Evolutionary conservation across 768 basidiomycete species (phyloP), one percentile per base, ranked within the genome.

Genomic region (Termitomyces sp.): DNA sequence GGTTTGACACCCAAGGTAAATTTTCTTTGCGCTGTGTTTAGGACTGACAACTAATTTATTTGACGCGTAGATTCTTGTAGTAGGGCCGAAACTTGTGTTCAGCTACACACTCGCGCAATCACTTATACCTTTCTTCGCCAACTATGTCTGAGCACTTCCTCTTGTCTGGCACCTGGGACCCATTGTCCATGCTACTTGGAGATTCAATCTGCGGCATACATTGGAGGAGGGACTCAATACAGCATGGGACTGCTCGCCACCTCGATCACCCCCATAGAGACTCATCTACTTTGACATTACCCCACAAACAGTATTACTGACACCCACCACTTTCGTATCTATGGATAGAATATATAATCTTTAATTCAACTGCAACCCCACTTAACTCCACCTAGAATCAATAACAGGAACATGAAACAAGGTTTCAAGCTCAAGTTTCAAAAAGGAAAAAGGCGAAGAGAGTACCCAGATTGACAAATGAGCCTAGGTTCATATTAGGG

Each of bases 51-150:
- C 11, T 27, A 23, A 34, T 14, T 49, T 12, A 6, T 21, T 16
- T 10, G 10, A 9, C 28, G 61, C 45, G 14, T 63, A 95, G 92
- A 90, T 96, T 64, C 79, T 98, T 45, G 94, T 98, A 59, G 94
- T 98, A 37, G 95, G 94, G 51, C 96, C 96, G 40, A 98, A 98
- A 76, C 85, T 98, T 35, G 93, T 98, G 64, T 98, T 98, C 82
- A 94, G 91, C 65, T 98, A 96, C 77, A 98, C 96, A 48, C 82
- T 98, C 3, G 96, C 96, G 11, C 96, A 98, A 73, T 90, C 89
- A 17, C 78, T 98, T 71, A 98, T 98, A 76, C 95, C 95, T 45
- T 75, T 88, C 64, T 97, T 95, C 73, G 82, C 86, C 42, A 84
- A 91, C 70, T 95, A 91, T 70, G 90, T 91, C 59, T 91, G 69